A percentile compares a stretch with the other conserved stretches of the same genome.
phyloP scores from a whole-genome alignment of 179 eudicot species.

The Nepenthes alata region DNA sequence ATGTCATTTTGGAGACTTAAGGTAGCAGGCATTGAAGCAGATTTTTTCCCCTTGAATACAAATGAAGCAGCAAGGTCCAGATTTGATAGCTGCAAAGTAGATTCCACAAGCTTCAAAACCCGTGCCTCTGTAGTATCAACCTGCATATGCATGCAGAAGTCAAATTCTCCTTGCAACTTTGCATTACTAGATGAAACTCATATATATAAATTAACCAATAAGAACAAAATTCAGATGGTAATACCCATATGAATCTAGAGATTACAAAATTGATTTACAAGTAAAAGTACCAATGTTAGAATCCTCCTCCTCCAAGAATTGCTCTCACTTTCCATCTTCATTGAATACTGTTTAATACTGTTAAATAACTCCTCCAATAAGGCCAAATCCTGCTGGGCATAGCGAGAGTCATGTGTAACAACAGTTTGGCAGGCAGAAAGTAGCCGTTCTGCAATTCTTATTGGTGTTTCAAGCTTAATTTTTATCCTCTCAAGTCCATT shows the following conservation, averaged over 20 bases:
- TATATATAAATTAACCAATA: neutral
- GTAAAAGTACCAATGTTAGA: slow-evolving; percentile 47
- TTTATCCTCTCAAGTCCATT: slow-evolving; percentile 80
- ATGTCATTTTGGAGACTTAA: slow-evolving; percentile 56
- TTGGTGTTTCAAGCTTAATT: slow-evolving; percentile 87
- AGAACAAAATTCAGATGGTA: neutral
- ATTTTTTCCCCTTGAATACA: slow-evolving; percentile 52
- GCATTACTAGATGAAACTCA: neutral
- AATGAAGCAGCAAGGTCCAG: slow-evolving; percentile 63
- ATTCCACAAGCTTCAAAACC: slow-evolving; percentile 55
- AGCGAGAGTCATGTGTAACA: slow-evolving; percentile 51
- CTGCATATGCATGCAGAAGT: slow-evolving; percentile 26
- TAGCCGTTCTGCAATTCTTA: slow-evolving; percentile 69
- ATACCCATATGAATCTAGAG: no score
- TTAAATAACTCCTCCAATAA: slow-evolving; percentile 46
- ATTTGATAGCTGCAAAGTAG: slow-evolving; percentile 79
- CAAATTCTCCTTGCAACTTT: neutral
- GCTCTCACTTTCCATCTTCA: slow-evolving; percentile 57
- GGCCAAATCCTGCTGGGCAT: slow-evolving; percentile 60
- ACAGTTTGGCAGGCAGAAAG: slow-evolving; percentile 74
- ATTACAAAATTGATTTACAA: neutral
- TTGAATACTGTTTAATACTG: slow-evolving; percentile 43
- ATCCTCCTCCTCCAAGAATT: slow-evolving; percentile 68
- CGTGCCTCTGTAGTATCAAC: slow-evolving; percentile 55
- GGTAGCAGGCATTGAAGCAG: slow-evolving; percentile 53